These are phyloP conservation scores for Nemania serpens DNA, from an alignment of 2,329 filamentous ascomycete genomes.

Conservation along the genomic window DNA sequence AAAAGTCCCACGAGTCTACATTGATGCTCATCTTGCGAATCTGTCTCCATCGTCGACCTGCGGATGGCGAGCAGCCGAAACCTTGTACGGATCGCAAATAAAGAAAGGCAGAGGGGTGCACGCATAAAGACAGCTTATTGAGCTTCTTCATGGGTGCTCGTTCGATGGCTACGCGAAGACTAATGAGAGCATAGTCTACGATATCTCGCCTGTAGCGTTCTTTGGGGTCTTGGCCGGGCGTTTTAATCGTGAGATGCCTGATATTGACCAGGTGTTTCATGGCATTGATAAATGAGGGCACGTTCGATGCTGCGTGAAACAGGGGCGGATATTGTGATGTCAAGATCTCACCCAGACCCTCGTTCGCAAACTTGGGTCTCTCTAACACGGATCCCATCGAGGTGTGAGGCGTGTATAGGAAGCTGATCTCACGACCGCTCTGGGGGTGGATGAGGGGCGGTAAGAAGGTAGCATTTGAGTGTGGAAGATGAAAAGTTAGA, in stretches of 20 bases:
- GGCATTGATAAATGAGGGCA: slow-evolving; percentile 79
- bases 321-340: slow-evolving; percentile 86
- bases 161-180: slow-evolving; percentile 81
- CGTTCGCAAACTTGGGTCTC: slow-evolving; percentile 78
- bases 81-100: slow-evolving; percentile 77
- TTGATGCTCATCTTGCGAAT: slow-evolving; percentile 75
- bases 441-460: slow-evolving; percentile 81
- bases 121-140: slow-evolving; percentile 70
- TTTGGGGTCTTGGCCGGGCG: slow-evolving; percentile 70
- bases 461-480: slow-evolving; percentile 78
- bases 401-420: slow-evolving; percentile 79
- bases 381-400: slow-evolving; percentile 64
- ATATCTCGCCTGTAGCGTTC: slow-evolving; percentile 76
- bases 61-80: slow-evolving; percentile 74
- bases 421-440: slow-evolving; percentile 77
- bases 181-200: slow-evolving; percentile 89
- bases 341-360: slow-evolving; percentile 78
- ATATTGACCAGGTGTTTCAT: slow-evolving; percentile 71
- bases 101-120: slow-evolving; percentile 76
- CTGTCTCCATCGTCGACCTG: slow-evolving; percentile 75
- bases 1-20: slow-evolving; percentile 72
- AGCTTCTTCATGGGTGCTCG: slow-evolving; percentile 69
- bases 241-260: slow-evolving; percentile 75
- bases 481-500: slow-evolving; percentile 76
- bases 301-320: slow-evolving; percentile 88